Conservation (phyloP, 2,329 filamentous ascomycete species). For the Tolypocladium capitatum region DNA sequence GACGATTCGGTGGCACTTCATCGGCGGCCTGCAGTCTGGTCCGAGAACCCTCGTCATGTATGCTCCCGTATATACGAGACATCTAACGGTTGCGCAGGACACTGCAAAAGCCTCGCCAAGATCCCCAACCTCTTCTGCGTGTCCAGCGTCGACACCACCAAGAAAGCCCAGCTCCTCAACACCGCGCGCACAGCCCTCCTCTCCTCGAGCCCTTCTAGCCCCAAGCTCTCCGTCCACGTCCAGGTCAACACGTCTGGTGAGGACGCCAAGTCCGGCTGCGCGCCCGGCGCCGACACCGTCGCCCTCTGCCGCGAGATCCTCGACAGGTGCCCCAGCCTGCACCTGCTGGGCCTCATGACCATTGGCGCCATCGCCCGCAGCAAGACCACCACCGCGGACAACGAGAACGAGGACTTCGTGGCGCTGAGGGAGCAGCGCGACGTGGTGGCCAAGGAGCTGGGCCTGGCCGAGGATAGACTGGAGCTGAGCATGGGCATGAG, state of each 20-base stretch:
- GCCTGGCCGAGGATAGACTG: conserved; percentile 36
- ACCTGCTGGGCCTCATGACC: conserved; percentile 81
- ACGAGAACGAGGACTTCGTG: conserved; percentile 85
- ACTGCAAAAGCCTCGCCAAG: conserved; percentile 76
- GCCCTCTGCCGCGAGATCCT: conserved; percentile 57
- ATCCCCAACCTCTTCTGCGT: conserved; percentile 87
- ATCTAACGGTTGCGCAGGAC: conserved; percentile 39
- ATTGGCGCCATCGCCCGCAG: conserved; percentile 90
- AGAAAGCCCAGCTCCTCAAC: conserved; percentile 77
- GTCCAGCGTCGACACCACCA: conserved; percentile 74
- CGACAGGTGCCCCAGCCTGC: conserved; percentile 57
- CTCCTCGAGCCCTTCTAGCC: conserved; percentile 21
- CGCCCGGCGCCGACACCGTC: conserved; percentile 48
- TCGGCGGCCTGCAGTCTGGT: conserved; percentile 78
- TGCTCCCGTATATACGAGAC: not conserved
- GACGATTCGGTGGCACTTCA: conserved; percentile 87
- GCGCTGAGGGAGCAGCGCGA: conserved; percentile 57
- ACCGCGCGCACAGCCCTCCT: conserved; percentile 54
- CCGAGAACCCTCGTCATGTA: not conserved
- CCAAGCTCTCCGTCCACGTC: conserved; percentile 61
- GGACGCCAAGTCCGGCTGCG: conserved; percentile 68
- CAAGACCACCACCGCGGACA: conserved; percentile 55
- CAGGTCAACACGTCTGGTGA: conserved; percentile 95
- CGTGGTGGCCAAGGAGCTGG: conserved; percentile 43
- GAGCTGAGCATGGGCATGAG: conserved; percentile 99